phyloP scores from a whole-genome alignment of 73 alveolate genomes.

The Stentor roeselii region DNA sequence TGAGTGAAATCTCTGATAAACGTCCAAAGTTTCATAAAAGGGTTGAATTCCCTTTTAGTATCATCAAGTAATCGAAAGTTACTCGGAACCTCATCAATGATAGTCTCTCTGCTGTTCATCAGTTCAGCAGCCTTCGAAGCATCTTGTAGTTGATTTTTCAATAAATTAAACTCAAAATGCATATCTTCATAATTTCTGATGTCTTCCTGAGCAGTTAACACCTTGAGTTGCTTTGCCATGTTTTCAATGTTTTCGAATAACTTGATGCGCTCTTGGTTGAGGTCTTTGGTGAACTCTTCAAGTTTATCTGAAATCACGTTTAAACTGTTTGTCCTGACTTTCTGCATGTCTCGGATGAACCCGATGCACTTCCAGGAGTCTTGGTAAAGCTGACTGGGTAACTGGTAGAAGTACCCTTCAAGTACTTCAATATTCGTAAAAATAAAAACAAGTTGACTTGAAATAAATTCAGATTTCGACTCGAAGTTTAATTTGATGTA shows the following conservation, averaged over 20 bases:
- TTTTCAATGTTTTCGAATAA: constrained; percentile 36
- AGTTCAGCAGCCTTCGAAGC: constrained; percentile 37
- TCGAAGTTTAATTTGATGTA: constrained; percentile 54
- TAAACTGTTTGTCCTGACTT: constrained; percentile 53
- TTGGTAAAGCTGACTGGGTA: constrained; percentile 56
- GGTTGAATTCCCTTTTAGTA: constrained; percentile 38
- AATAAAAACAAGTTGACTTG: constrained; percentile 46
- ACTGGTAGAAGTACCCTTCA: constrained; percentile 58
- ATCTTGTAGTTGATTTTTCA: constrained; percentile 41
- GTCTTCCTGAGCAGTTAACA: constrained; percentile 42
- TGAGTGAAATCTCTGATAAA: constrained; percentile 46
- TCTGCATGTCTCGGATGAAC: constrained; percentile 50
- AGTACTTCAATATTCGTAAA: constrained; percentile 61
- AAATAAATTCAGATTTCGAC: constrained; percentile 46
- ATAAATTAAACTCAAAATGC: constrained; percentile 33
- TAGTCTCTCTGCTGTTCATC: constrained; percentile 44
- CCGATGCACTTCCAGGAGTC: constrained; percentile 70
- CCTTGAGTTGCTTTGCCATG: constrained; percentile 37
- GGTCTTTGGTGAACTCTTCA: constrained; percentile 54
- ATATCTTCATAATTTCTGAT: constrained; percentile 32
- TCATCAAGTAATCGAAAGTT: constrained; percentile 36
- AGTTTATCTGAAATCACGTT: constrained; percentile 44
- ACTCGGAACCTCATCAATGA: constrained; percentile 35
- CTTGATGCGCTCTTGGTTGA: constrained; percentile 33
- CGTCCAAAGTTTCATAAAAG: constrained; percentile 42